Conservation (phyloP, 75 land plant species). For the Larix kaempferi region DNA sequence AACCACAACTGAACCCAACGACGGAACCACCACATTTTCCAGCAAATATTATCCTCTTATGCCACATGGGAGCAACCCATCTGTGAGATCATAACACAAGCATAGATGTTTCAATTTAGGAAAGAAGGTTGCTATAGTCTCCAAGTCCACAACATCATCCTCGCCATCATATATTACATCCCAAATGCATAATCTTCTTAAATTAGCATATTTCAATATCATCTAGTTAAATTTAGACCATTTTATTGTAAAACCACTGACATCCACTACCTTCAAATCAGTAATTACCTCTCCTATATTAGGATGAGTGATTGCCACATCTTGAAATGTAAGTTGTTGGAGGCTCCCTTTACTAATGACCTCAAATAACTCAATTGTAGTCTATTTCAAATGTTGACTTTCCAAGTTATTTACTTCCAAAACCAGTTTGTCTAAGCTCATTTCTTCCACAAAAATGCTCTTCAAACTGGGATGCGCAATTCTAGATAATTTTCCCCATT, state of each 20-base stretch:
- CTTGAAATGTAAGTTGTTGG: constrained; percentile 57
- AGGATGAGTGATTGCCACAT: constrained; percentile 57
- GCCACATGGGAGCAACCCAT: constrained; percentile 40
- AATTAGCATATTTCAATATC: constrained; percentile 52
- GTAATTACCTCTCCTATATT: constrained; percentile 67
- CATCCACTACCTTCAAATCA: constrained; percentile 59
- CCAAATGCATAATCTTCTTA: constrained; percentile 63
- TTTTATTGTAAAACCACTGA: constrained; percentile 60
- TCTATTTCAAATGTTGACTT: constrained; percentile 47
- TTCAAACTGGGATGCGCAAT: constrained; percentile 48
- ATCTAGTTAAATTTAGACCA: constrained; percentile 79
- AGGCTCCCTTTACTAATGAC: constrained; percentile 55
- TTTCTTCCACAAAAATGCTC: constrained; percentile 47
- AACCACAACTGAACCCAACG: constrained; percentile 57
- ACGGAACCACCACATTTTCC: constrained; percentile 53
- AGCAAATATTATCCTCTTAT: constrained; percentile 44
- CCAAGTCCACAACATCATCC: constrained; percentile 61
- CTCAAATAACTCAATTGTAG: constrained; percentile 66
- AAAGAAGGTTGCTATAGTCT: constrained; percentile 58
- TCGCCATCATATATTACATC: constrained; percentile 62
- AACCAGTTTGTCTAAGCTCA: constrained; percentile 61
- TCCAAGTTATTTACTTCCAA: constrained; percentile 73
- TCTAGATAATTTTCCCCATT: constrained; percentile 57
- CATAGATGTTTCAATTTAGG: constrained; percentile 58
- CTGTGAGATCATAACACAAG: constrained; percentile 56